Base-by-base conservation (phyloP, 176 grass and related monocot species). In the Hyparrhenia diplandra region DNA sequence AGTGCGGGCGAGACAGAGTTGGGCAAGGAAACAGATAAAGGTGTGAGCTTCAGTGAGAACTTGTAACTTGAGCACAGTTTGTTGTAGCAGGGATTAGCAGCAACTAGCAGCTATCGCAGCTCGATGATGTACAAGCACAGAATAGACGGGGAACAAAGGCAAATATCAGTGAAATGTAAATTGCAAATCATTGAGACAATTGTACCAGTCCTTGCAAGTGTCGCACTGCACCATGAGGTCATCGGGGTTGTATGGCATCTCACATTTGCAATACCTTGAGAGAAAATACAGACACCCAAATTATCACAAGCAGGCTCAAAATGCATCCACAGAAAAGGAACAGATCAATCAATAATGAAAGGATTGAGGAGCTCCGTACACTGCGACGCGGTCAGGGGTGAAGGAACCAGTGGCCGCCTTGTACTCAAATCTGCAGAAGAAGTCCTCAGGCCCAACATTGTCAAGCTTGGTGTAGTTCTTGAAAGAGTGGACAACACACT, bases 181-280 rank as follows among this genome's bases (percentile, higher is more conserved):
- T 3, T 66, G 17, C 6, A 49, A 54, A 28, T 55, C 7, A 37
- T 13, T 55, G 43, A 68, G 11, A 51, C 46, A 69, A 80, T 36
- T 25, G 69, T 90, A 96, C 93, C 90, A 96, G 62, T 92, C 93
- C 67, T 96, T 96, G 88, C 93, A 96, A 10, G 62, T 61, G 21
- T 96, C 93, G 32, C 93, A 96, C 76, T 96, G 93, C 51, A 96
- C 85, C 93, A 96, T 96, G 18, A 96, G 90, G 68, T 96, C 93
- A n/a, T 96, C 93, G 0, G 93, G 93, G 29, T 96, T 96, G 80
- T 92, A 96, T 4, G 90, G 93, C 93, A 95, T 95, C 82, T 95
- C 93, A 58, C 93, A 95, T 43, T 92, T 95, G 90, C 93, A 95
- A 47, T 96, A 96, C 49, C 93, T 96, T 79, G 28, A 69, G 27